Evolutionary conservation across 495 filamentous ascomycete genomes (phyloP).

Genomic region (Lasiosphaeria hispida): DNA sequence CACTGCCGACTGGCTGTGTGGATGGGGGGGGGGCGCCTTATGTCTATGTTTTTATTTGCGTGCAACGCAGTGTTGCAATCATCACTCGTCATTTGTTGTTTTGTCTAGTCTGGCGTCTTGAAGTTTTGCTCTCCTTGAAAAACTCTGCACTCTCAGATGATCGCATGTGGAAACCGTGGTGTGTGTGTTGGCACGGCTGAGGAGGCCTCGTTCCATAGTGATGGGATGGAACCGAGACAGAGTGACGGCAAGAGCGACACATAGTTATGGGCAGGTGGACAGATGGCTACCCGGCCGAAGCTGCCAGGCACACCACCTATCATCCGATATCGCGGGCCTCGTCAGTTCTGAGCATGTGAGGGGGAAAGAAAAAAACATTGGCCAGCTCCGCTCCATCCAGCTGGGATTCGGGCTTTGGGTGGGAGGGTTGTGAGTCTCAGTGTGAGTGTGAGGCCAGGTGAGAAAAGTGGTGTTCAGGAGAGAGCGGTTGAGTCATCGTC

Average conservation of each 20-base stretch:
- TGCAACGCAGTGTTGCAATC: too few species aligned
- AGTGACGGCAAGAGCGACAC: too few species aligned
- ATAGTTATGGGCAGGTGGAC: too few species aligned
- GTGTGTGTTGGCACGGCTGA: constrained; percentile 1
- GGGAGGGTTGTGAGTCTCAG: neutral
- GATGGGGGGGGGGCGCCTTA: too few species aligned
- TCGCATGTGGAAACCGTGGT: neutral
- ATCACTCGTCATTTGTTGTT: constrained; percentile 2
- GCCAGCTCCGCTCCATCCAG: neutral
- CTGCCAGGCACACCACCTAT: constrained; percentile 6
- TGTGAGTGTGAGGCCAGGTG: neutral
- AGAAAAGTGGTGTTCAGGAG: constrained; percentile 3
- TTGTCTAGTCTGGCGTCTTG: neutral
- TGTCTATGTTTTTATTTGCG: too few species aligned
- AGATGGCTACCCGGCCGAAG: neutral
- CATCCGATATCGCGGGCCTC: constrained; percentile 1
- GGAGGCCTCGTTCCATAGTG: neutral
- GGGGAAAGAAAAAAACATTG: neutral
- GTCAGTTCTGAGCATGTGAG: neutral
- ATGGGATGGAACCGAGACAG: too few species aligned
- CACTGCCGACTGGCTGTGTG: too few species aligned
- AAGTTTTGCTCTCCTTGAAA: neutral
- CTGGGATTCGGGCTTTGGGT: too few species aligned
- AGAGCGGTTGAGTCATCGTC: constrained; percentile 16
- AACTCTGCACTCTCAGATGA: neutral